A percentile compares a stretch with the other conserved stretches of the same genome.
These are phyloP conservation scores for Ulmus americana DNA, from an alignment of 331 rosid genomes.

Conservation along the genomic window DNA sequence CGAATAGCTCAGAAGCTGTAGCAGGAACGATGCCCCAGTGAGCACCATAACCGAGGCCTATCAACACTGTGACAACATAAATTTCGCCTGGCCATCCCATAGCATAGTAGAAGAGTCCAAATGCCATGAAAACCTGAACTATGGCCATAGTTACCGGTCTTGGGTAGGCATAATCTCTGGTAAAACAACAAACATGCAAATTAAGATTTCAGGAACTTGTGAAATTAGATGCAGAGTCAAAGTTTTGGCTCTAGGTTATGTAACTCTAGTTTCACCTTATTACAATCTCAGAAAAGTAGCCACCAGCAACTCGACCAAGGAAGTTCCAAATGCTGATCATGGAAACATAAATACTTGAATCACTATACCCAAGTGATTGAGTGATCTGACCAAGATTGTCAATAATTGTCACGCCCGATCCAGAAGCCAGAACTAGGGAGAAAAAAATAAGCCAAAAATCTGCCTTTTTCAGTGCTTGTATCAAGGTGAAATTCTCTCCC, in stretches of 20 bases:
- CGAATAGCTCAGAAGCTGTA: conserved; percentile 63
- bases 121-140: conserved; percentile 46
- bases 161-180: conserved; percentile 54
- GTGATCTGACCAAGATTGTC: conserved; percentile 71
- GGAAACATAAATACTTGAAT: conserved; percentile 46
- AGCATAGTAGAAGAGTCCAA: conserved; percentile 48
- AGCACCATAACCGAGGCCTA: conserved; percentile 63
- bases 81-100: conserved; percentile 58
- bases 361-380: conserved; percentile 49
- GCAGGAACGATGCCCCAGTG: conserved; percentile 66
- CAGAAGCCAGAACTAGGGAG: conserved; percentile 45
- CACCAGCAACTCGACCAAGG: conserved; percentile 75
- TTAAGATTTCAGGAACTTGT: not conserved
- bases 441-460: conserved; percentile 54
- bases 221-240: not conserved
- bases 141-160: conserved; percentile 48
- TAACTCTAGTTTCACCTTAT: conserved; percentile 33
- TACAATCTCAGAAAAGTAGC: conserved; percentile 63
- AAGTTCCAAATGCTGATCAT: conserved; percentile 66
- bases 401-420: conserved; percentile 56
- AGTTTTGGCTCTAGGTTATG: not conserved
- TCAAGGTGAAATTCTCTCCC: conserved; percentile 65
- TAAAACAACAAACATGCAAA: conserved; percentile 12
- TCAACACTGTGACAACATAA: conserved; percentile 47
- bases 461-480: conserved; percentile 44